These are phyloP conservation scores for Penicillium sp. DNA, from an alignment of 2,329 filamentous ascomycete genomes.

Conservation along the genomic window DNA sequence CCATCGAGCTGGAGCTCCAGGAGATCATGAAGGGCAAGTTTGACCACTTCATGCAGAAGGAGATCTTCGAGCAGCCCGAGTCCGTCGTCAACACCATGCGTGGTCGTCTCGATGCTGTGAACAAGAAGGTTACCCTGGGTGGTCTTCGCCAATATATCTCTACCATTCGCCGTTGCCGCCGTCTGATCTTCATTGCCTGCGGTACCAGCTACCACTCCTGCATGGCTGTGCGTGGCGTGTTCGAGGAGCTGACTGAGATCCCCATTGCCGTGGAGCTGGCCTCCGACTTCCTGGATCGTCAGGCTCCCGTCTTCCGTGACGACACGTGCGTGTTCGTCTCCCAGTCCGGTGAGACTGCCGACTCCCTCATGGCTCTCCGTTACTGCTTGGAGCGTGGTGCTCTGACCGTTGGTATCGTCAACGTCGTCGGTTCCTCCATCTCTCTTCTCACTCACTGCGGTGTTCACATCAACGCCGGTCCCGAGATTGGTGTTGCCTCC, in stretches of 20 bases:
- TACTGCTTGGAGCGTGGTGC: constrained; percentile 98
- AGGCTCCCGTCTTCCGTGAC: constrained; percentile 98
- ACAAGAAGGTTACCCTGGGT: constrained; percentile 94
- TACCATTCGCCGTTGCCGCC: constrained; percentile 93
- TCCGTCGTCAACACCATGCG: constrained; percentile 99
- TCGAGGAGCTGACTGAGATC: constrained; percentile 97
- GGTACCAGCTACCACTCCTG: constrained; percentile 98
- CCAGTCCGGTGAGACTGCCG: constrained; percentile 96
- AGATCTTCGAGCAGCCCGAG: constrained; percentile 99
- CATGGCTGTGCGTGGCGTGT: constrained; percentile 97
- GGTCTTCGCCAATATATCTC: constrained; percentile 94
- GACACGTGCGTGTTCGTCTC: constrained; percentile 99
- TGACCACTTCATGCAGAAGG: constrained; percentile 99
- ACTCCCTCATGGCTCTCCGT: constrained; percentile 93
- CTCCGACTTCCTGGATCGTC: constrained; percentile 95
- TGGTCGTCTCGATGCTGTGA: constrained; percentile 89
- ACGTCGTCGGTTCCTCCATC: constrained; percentile 97
- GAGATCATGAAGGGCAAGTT: constrained; percentile 99
- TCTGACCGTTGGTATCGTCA: constrained; percentile 96
- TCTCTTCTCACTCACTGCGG: constrained; percentile 98
- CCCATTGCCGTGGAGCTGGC: constrained; percentile 96
- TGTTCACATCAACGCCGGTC: constrained; percentile 99
- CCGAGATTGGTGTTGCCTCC: constrained; percentile 97
- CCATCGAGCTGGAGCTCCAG: constrained; percentile 96
- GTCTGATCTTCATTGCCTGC: constrained; percentile 98